Evolutionary conservation across 176 grass and related monocot genomes (phyloP), one percentile per base, ranked within the genome.

Genomic region (Avena insularis): DNA sequence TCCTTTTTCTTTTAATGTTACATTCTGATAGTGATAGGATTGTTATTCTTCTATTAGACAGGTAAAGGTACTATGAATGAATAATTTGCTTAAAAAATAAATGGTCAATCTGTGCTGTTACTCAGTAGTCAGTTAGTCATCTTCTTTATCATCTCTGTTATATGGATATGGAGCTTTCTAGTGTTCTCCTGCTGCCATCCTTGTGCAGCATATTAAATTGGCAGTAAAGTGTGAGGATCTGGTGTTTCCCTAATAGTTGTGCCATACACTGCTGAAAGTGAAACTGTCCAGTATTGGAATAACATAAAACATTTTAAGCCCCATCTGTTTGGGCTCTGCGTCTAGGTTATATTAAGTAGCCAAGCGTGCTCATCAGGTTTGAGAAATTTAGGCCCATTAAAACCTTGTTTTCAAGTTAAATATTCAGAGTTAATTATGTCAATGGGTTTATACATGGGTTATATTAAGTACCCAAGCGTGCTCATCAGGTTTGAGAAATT

Each of bases 191-290:
- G 13, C 20, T 80, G 47, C 17, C 48, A 25, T 57, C n/a, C 19
- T 68, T 78, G 4, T 89, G 17, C 33, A 27, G 38, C 17, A 65
- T 16, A 43, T 84, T 13, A n/a, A 79, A 51, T 13, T 75, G 12
- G 3, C 31, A 70, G 69, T 68, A 56, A 23, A 16, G 15, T 81
- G 66, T 29, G 16, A 67, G 25, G 16, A 8, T 12, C 25, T 31
- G 49, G n/a, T 71, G 25, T 43, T 9, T 70, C 50, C 31, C 6
- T 17, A 61, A 51, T 88, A 7, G 9, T 14, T 2, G 6, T 79
- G 3, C 19, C 8, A 3, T 14, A 21, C 25, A 48, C 85, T 16
- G 13, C 35, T 75, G 50, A 65, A 66, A 66, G 5, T 9, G 21
- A 79, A 70, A 48, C 25, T 11, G 50, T 63, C 8, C 12, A 50